Percentiles rank a stretch among this genome's conserved stretches.
Conservation (phyloP, 2,329 filamentous ascomycete species). For the Penicillium hordei region DNA sequence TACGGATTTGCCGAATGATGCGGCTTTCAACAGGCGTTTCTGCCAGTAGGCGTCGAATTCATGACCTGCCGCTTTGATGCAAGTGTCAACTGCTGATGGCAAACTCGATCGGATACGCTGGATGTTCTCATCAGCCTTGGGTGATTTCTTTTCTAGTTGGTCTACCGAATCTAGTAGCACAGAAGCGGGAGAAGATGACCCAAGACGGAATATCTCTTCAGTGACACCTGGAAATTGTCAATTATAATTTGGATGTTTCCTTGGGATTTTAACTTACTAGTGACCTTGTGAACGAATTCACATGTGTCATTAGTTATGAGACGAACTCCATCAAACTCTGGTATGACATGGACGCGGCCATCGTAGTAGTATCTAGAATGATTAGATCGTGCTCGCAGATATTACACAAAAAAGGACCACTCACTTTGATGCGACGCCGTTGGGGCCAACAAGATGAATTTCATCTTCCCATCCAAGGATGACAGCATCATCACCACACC, state of each 20-base stretch:
- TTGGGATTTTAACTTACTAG: constrained; percentile 47
- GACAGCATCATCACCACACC: constrained; percentile 94
- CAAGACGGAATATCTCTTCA: constrained; percentile 84
- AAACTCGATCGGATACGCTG: constrained; percentile 86
- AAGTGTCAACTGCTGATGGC: constrained; percentile 89
- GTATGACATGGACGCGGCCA: constrained; percentile 81
- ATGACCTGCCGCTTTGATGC: constrained; percentile 87
- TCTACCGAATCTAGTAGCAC: constrained; percentile 92
- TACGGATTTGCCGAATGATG: constrained; percentile 96
- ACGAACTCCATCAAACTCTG: constrained; percentile 85
- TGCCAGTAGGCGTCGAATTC: constrained; percentile 92
- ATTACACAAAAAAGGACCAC: constrained; percentile 4
- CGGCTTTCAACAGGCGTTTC: constrained; percentile 91
- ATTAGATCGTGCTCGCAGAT: constrained; percentile 16
- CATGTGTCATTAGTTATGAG: constrained; percentile 91
- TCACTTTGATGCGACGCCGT: constrained; percentile 67
- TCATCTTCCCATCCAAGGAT: constrained; percentile 98
- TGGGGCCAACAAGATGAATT: constrained; percentile 86
- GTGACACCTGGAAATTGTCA: constrained; percentile 59
- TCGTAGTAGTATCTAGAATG: constrained; percentile 78
- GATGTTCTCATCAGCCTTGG: constrained; percentile 96
- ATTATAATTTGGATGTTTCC: constrained; percentile 1
- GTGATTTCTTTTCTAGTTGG: constrained; percentile 87
- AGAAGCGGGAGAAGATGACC: constrained; percentile 83
- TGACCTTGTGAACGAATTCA: constrained; percentile 94